phyloP scores from a whole-genome alignment of 345 rosid species.

The Syzygium grande region DNA sequence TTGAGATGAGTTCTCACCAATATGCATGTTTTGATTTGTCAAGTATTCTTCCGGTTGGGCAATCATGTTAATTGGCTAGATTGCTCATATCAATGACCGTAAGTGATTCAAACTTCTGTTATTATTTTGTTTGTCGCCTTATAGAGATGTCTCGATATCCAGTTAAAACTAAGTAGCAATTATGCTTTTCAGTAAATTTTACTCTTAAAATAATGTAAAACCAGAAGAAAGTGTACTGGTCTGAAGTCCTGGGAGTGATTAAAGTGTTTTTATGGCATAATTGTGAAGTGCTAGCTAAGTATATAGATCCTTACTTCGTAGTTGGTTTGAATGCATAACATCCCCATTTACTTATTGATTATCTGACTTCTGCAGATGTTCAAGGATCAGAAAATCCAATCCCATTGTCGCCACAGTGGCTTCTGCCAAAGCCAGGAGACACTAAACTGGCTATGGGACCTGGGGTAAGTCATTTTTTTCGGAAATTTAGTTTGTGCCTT shows the following conservation, averaged over 20 bases:
- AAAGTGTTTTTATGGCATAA: not conserved
- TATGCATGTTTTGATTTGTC: not conserved
- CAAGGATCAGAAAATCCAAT: slow-evolving; percentile 67
- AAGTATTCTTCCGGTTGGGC: not conserved
- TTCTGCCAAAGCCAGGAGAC: slow-evolving; percentile 83
- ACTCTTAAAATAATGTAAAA: not conserved
- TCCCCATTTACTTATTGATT: not conserved
- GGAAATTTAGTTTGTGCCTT: not conserved
- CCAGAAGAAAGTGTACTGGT: not conserved
- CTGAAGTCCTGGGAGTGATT: not conserved
- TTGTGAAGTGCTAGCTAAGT: not conserved
- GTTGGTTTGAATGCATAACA: not conserved
- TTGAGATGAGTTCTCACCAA: not conserved
- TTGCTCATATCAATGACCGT: not conserved
- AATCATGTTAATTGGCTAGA: not conserved
- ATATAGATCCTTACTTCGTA: not conserved
- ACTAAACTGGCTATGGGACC: slow-evolving; percentile 62
- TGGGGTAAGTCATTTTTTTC: slow-evolving; percentile 45
- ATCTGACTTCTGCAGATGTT: slow-evolving; percentile 52
- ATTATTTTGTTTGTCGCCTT: not conserved
- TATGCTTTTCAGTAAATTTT: not conserved
- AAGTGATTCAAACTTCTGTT: not conserved
- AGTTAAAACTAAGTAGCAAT: not conserved
- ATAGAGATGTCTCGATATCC: not conserved
- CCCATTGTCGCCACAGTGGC: slow-evolving; percentile 99